Conservation (phyloP, 345 rosid species). For the Moricandia moricandioides region DNA sequence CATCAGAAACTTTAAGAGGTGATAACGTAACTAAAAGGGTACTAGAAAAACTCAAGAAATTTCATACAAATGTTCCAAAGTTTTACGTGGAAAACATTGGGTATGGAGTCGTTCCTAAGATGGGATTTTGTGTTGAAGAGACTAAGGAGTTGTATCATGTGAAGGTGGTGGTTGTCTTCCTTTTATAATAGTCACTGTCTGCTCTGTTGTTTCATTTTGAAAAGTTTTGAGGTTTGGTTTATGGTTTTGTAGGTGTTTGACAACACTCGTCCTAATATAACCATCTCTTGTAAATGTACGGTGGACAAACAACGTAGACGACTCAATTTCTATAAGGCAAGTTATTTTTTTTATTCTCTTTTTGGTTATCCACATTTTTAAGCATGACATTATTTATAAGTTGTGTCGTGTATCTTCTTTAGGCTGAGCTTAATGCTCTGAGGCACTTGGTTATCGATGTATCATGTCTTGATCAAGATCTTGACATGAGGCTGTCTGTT, state of each 20-base stretch:
- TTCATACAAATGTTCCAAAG: constrained; percentile 44
- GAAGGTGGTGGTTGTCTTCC: constrained; percentile 39
- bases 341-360: neutral
- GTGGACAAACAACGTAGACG: constrained; percentile 37
- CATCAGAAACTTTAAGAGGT: constrained; percentile 31
- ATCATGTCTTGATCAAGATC: constrained; percentile 57
- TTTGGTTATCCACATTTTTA: neutral
- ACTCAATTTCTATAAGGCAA: constrained; percentile 52
- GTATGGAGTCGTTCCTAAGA: constrained; percentile 39
- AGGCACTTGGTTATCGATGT: constrained; percentile 51
- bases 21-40: constrained; percentile 29
- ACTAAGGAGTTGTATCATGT: constrained; percentile 53
- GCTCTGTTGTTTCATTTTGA: neutral
- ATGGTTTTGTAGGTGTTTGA: constrained; percentile 35
- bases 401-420: neutral
- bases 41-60: constrained; percentile 36
- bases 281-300: constrained; percentile 59
- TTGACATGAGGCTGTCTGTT: constrained; percentile 63
- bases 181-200: neutral
- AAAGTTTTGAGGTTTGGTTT: neutral
- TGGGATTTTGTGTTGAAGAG: constrained; percentile 43
- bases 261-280: constrained; percentile 37
- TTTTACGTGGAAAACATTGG: constrained; percentile 40
- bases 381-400: neutral
- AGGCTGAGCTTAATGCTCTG: constrained; percentile 47